Evolutionary conservation across 169 alveolate species (phyloP).

Genomic region (Plasmodium sp.): DNA sequence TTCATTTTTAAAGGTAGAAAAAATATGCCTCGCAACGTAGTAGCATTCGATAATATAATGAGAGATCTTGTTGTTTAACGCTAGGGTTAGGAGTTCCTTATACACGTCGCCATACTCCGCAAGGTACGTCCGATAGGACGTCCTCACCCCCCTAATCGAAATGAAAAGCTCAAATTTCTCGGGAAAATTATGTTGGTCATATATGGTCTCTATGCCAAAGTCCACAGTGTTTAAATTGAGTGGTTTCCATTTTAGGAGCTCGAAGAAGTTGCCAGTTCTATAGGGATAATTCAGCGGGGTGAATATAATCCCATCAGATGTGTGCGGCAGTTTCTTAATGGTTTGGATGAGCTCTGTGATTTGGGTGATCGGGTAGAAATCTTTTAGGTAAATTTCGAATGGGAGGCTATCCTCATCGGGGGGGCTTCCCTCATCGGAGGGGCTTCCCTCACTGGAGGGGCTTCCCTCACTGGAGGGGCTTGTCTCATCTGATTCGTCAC

Average conservation of each 20-base stretch:
- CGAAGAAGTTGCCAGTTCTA: constrained; percentile 95
- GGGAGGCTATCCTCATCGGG: constrained; percentile 13
- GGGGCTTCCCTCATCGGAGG: neutral
- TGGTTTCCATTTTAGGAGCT: constrained; percentile 97
- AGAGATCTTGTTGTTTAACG: constrained; percentile 75
- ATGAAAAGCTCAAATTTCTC: constrained; percentile 79
- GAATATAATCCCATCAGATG: constrained; percentile 95
- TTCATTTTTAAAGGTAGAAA: constrained; percentile 82
- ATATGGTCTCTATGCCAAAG: constrained; percentile 86
- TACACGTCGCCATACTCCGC: constrained; percentile 90
- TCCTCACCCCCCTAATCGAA: constrained; percentile 82
- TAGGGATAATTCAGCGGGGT: constrained; percentile 94
- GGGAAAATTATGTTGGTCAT: constrained; percentile 78
- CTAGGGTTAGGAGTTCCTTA: constrained; percentile 82
- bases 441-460: neutral
- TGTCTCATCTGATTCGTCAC: neutral
- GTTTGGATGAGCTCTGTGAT: constrained; percentile 85
- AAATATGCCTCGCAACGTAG: constrained; percentile 43
- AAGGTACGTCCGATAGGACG: constrained; percentile 83
- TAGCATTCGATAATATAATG: constrained; percentile 65
- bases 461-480: neutral
- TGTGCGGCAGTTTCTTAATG: constrained; percentile 93
- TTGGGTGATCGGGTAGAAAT: constrained; percentile 91
- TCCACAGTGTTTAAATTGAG: constrained; percentile 95
- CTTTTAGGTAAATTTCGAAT: constrained; percentile 82